These are phyloP conservation scores for Stemphylium vesicarium DNA, from an alignment of 2,329 filamentous ascomycete genomes.

Conservation along the genomic window DNA sequence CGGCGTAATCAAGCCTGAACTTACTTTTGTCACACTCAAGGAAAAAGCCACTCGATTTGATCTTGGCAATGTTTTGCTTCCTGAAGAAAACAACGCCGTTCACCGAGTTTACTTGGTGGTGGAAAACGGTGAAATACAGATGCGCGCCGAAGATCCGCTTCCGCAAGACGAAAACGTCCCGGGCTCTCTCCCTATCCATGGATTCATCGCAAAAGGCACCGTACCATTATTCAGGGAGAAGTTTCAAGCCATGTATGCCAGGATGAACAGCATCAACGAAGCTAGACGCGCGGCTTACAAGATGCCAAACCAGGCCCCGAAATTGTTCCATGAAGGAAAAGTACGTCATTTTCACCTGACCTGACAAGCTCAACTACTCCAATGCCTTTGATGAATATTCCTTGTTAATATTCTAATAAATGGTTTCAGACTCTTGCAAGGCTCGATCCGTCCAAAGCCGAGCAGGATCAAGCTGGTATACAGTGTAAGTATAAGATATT, in stretches of 20 bases:
- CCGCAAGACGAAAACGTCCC: conserved; percentile 23
- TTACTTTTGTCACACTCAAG: conserved; percentile 30
- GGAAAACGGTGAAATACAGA: conserved; percentile 27
- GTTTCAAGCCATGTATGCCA: conserved; percentile 27
- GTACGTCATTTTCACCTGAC: conserved; percentile 15
- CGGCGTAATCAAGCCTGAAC: conserved; percentile 26
- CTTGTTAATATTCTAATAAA: not conserved
- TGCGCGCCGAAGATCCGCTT: conserved; percentile 27
- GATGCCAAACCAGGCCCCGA: conserved; percentile 16
- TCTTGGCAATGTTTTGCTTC: conserved; percentile 39
- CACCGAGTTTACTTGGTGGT: conserved; percentile 22
- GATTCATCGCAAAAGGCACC: conserved; percentile 30
- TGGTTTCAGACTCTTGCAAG: conserved; percentile 25
- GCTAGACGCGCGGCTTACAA: conserved; percentile 29
- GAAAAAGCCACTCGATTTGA: conserved; percentile 30
- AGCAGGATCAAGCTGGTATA: not conserved
- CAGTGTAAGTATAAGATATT: conserved; percentile 7
- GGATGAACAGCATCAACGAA: conserved; percentile 33
- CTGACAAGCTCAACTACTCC: too few relatives aligned
- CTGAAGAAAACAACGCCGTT: conserved; percentile 20
- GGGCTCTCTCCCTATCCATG: conserved; percentile 29
- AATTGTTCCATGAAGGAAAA: conserved; percentile 28
- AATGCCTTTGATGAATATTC: too few relatives aligned
- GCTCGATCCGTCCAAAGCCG: conserved; percentile 13
- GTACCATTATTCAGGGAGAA: conserved; percentile 34